A percentile compares a stretch with the other conserved stretches of the same genome.
phyloP scores from a whole-genome alignment of 2,329 filamentous ascomycete species.

The Ceratocystis harringtonii region DNA sequence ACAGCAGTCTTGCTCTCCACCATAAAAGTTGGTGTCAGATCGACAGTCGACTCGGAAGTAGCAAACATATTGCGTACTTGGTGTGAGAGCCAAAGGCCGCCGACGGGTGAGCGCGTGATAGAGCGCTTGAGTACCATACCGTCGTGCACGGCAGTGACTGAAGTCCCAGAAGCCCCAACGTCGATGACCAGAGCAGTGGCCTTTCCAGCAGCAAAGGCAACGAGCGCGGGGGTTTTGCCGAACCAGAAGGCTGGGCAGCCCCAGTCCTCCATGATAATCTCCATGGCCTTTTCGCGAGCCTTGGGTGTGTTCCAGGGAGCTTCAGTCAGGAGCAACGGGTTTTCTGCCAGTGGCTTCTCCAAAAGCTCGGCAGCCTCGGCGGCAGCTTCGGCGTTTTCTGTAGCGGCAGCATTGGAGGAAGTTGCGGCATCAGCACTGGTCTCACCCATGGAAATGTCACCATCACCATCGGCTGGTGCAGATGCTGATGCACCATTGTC shows the following conservation, averaged over 20 bases:
- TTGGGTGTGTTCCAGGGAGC: constrained; percentile 83
- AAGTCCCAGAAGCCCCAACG: constrained; percentile 75
- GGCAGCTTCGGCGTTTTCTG: constrained; percentile 19
- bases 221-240: constrained; percentile 73
- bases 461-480: constrained; percentile 40
- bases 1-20: constrained; percentile 78
- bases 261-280: constrained; percentile 96
- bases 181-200: constrained; percentile 86
- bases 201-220: constrained; percentile 85
- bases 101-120: constrained; percentile 69
- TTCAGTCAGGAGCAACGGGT: constrained; percentile 84
- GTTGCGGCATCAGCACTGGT: not conserved
- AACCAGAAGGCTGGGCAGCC: constrained; percentile 90
- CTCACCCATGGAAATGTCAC: constrained; percentile 44
- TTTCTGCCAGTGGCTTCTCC: constrained; percentile 76
- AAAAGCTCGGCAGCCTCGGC: constrained; percentile 26
- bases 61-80: constrained; percentile 75
- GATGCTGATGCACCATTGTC: constrained; percentile 38
- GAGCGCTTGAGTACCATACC: constrained; percentile 88
- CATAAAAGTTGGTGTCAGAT: constrained; percentile 72
- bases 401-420: constrained; percentile 7
- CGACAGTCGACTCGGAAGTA: constrained; percentile 44
- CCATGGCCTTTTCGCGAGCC: constrained; percentile 81
- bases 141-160: constrained; percentile 82
- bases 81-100: constrained; percentile 76